These are phyloP conservation scores for Aquilaria yunnanensis DNA, from an alignment of 345 rosid species.

Conservation along the genomic window DNA sequence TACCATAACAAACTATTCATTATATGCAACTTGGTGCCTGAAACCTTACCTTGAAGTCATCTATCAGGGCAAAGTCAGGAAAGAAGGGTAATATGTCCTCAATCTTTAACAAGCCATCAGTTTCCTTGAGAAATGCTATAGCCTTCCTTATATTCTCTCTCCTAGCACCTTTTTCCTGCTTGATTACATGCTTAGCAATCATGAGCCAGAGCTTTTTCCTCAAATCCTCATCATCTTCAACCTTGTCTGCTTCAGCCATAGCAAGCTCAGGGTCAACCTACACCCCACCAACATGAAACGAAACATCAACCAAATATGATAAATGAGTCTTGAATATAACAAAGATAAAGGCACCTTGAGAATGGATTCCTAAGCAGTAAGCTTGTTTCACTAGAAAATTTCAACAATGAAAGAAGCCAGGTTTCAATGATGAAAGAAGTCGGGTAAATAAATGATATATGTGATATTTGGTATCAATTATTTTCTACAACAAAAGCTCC, in stretches of 20 bases:
- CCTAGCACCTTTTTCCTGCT: conserved; percentile 93
- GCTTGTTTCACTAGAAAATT: no score
- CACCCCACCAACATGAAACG: conserved; percentile 12
- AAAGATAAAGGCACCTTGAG: no score
- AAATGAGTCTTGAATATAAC: neutral
- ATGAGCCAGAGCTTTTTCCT: conserved; percentile 98
- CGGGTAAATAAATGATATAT: no score
- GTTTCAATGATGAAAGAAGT: no score
- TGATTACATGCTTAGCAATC: conserved; percentile 95
- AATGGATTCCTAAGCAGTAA: no score
- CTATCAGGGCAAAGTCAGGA: conserved; percentile 98
- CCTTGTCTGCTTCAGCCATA: conserved; percentile 99
- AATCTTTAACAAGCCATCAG: conserved; percentile 92
- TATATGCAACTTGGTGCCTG: neutral
- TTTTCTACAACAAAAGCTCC: no score
- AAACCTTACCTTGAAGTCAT: conserved; percentile 86
- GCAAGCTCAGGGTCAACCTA: conserved; percentile 98
- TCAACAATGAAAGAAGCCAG: no score
- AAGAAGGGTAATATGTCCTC: conserved; percentile 98
- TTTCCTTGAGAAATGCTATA: conserved; percentile 97
- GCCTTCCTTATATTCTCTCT: conserved; percentile 98
- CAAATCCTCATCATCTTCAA: conserved; percentile 98
- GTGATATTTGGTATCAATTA: no score
- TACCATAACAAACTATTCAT: no score
- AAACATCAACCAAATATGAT: conserved; percentile 10